Conservation (phyloP, 2,329 filamentous ascomycete species). For the Colletotrichum horii region DNA sequence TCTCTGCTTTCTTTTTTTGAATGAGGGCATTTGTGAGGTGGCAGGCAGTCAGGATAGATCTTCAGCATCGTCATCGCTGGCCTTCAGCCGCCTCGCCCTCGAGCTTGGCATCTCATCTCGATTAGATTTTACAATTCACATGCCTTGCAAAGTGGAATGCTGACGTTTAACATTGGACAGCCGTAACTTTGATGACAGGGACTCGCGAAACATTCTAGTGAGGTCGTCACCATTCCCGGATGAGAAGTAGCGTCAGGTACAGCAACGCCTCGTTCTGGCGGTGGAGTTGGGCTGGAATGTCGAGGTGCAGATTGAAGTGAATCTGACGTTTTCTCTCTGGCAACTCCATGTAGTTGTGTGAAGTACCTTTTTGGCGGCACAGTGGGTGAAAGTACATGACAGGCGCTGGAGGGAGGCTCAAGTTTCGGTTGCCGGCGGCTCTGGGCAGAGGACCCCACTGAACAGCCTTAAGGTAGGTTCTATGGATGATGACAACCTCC, state of each 20-base stretch:
- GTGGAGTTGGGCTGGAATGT: background rate
- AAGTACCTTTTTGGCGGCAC: background rate
- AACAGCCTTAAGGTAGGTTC: background rate
- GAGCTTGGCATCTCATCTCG: background rate
- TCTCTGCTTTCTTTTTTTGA: background rate
- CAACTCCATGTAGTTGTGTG: background rate
- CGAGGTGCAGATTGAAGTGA: background rate
- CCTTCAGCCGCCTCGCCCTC: background rate
- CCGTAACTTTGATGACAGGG: background rate
- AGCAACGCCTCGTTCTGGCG: background rate
- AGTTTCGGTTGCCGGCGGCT: background rate
- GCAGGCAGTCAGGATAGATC: background rate
- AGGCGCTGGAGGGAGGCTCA: background rate
- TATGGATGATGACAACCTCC: background rate
- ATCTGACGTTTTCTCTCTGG: background rate
- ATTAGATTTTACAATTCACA: background rate
- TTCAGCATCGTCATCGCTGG: background rate
- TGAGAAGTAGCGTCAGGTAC: constrained; percentile 14
- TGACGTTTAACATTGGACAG: background rate
- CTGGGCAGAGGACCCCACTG: background rate
- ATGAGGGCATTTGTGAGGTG: background rate
- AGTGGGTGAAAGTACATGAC: background rate
- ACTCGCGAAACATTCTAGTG: background rate
- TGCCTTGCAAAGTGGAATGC: background rate
- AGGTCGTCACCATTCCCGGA: background rate